Evolutionary conservation across 148 eudicot genomes (phyloP), one percentile per base, ranked within the genome.

Genomic region (Euryodendron excelsum): DNA sequence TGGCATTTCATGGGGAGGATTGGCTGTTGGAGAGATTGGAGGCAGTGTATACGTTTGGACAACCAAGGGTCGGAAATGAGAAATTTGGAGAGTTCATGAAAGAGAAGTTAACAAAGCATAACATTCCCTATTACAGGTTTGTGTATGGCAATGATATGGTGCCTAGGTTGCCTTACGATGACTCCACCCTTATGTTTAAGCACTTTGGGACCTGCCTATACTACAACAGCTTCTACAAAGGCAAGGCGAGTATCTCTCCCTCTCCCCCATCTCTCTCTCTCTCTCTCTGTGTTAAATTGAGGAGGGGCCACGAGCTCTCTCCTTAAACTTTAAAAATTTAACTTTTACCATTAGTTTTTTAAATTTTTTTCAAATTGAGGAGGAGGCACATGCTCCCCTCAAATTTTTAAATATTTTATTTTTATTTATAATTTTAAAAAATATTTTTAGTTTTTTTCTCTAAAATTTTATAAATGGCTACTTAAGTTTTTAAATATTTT

Each of bases 31-130:
- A 80, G 63, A 87, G 85, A 45, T 58, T 89, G 33, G 88, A 86
- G 50, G 93, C 84, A 0, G 65, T 94, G 12, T 92, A 91, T 63
- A 94, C 97, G 13, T 94, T 78, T 47, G 98, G 98, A 4, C 97
- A 94, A 65, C 97, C 98, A 0, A 91, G 92, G 68, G 93, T 94
- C 55, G 98, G 98, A 34, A 85, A 94, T 82, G 75, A 72, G 33
- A 55, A 53, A 34, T 91, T 92, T 73, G 90, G 90, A 3, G 48
- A 81, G 3, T 88, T 83, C 62, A 85, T 91, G 90, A 81, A 73
- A 37, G 68, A 31, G 25, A 69, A 78, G 13, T 74, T 94, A 2
- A 78, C 14, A 4, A 50, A 64, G 20, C 79, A 81, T 55, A 76
- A 71, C n/a, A 47, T 88, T 11, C 71, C 58, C 33, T 94, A 92